Evolutionary conservation across 176 grass and related monocot genomes (phyloP), one percentile per base, ranked within the genome.

Genomic region (Triticum timopheevii): DNA sequence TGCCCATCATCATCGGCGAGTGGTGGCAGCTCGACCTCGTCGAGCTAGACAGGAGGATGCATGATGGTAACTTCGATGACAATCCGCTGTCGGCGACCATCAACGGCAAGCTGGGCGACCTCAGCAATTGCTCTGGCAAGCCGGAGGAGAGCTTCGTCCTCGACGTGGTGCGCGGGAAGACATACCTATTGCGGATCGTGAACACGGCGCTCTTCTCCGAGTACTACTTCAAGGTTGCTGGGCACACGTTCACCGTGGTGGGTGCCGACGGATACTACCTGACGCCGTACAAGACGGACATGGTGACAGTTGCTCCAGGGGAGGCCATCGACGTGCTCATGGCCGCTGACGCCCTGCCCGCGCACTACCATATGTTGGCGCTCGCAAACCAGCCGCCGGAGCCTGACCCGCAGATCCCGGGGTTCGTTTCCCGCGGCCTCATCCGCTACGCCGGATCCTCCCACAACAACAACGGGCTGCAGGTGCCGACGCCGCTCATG

Each of bases 171-270:
- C 61, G 28, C 0, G 88, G 90, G 2, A 42, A 91, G 20, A 91
- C 24, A 3, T 95, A 95, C 76, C 56, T 91, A 1, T 84, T 95
- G 13, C 83, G 88, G 20, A 25, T 94, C 34, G 9, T 94, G 52
- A 94, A 91, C 77, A 49, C 84, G 0, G 86, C 90, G 1, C 71
- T 74, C 71, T 74, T 74, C 40, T 74, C 71, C 0, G 71, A 74
- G n/a, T 74, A 74, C 40, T 74, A 74, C 23, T 74, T 74, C 71
- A 47, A 74, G 6, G 71, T 74, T 3, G 71, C n/a, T 0, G 40
- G 84, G 3, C 92, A 97, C 86, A 80, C 71, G 0, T 78, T 94
- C 44, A 97, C 86, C 2, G 84, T 93, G 47, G 91, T 95, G 19
- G 84, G 65, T 1, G 85, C 69, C 2, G 89, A 95, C 17, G 81